Percentiles rank a stretch among this genome's conserved stretches.
These are phyloP conservation scores for Calonectria montana DNA, from an alignment of 2,329 filamentous ascomycete species.

Conservation along the genomic window DNA sequence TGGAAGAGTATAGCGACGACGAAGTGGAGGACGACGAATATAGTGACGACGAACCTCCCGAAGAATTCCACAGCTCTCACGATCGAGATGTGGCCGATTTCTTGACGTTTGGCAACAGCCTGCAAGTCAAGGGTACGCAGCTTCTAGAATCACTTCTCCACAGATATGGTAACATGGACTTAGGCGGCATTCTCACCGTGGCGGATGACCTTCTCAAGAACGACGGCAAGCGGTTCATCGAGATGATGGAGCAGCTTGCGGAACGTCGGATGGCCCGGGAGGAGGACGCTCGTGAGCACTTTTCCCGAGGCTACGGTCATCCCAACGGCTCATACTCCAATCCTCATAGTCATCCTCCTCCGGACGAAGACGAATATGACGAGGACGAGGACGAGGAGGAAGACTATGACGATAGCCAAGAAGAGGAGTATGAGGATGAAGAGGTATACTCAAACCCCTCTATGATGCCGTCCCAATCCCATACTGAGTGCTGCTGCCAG, in stretches of 20 bases:
- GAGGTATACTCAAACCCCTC: slow-evolving; percentile 69
- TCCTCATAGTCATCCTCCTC: slow-evolving; percentile 78
- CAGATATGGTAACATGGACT: slow-evolving; percentile 61
- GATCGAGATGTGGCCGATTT: slow-evolving; percentile 84
- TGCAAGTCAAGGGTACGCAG: slow-evolving; percentile 86
- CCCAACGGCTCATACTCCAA: slow-evolving; percentile 70
- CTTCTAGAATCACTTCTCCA: slow-evolving; percentile 57
- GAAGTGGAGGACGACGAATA: slow-evolving; percentile 70
- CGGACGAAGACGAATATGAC: slow-evolving; percentile 81
- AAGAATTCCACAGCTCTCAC: slow-evolving; percentile 73
- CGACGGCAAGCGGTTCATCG: slow-evolving; percentile 99
- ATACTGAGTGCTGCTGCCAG: slow-evolving; percentile 68
- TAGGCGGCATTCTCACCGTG: slow-evolving; percentile 97
- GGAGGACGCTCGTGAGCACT: slow-evolving; percentile 78
- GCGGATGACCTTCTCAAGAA: slow-evolving; percentile 99
- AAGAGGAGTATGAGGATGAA: slow-evolving; percentile 81
- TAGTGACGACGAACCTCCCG: slow-evolving; percentile 73
- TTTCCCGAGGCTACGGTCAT: slow-evolving; percentile 69
- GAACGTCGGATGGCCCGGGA: slow-evolving; percentile 97
- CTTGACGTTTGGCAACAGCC: slow-evolving; percentile 96
- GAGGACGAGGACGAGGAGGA: slow-evolving; percentile 73
- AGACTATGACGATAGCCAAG: slow-evolving; percentile 71
- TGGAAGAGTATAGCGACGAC: slow-evolving; percentile 63
- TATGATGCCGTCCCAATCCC: slow-evolving; percentile 52
- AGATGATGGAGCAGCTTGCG: slow-evolving; percentile 99